Evolutionary conservation across 805 yeast genomes (phyloP).

Genomic region (Candida yuanshanica): DNA sequence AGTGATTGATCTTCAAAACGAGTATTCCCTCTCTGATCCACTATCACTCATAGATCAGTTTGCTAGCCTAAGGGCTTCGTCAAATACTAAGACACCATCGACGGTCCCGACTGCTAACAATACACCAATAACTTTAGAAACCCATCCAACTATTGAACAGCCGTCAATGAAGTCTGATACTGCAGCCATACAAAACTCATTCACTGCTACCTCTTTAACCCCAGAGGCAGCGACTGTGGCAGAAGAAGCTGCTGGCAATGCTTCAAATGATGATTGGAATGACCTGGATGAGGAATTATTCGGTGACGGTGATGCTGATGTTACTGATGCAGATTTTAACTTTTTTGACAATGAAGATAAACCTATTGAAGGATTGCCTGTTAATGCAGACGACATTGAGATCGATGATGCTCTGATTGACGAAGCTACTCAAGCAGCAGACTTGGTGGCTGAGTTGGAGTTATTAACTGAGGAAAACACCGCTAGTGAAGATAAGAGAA

Average conservation of each 20-base stretch:
- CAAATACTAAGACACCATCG: conserved; percentile 32
- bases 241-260: conserved; percentile 1
- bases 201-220: background rate
- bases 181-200: background rate
- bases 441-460: conserved; percentile 27
- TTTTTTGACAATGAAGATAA: conserved; percentile 22
- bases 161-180: conserved; percentile 4
- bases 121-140: conserved; percentile 17
- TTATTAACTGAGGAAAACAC: conserved; percentile 6
- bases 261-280: conserved; percentile 20
- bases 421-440: conserved; percentile 30
- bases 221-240: background rate
- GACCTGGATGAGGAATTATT: conserved; percentile 28
- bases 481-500: background rate
- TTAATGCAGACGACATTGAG: conserved; percentile 21
- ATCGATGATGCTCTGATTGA: conserved; percentile 26
- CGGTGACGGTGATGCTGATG: conserved; percentile 25
- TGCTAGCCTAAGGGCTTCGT: conserved; percentile 32
- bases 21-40: conserved; percentile 23
- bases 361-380: conserved; percentile 11
- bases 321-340: conserved; percentile 24
- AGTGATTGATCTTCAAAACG: background rate
- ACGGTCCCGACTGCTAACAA: conserved; percentile 21
- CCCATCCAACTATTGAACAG: conserved; percentile 2
- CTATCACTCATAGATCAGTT: conserved; percentile 34